A percentile compares a stretch with the other conserved stretches of the same genome.
Evolutionary conservation across 768 basidiomycete genomes (phyloP).

Genomic region (Auricularia heimuer): DNA sequence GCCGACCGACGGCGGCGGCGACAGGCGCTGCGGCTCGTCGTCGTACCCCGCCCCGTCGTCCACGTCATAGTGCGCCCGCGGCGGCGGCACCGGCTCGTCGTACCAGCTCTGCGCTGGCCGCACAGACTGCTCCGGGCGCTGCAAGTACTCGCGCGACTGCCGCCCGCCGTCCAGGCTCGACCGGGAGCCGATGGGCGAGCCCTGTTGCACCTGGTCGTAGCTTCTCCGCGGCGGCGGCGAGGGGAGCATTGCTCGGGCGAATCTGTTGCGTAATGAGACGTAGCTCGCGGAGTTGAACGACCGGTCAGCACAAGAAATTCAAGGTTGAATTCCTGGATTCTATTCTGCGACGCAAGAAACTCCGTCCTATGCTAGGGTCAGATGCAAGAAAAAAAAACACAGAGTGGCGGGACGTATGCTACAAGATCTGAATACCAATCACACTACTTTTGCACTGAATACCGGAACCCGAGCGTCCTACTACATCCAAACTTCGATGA

Average conservation of each 20-base stretch:
- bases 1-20: neutral
- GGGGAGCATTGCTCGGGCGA: neutral
- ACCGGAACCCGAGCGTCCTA: neutral
- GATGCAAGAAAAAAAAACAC: no score
- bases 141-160: neutral
- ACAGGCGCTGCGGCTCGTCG: neutral
- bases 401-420: no score
- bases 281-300: no score
- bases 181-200: neutral
- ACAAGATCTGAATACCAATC: no score
- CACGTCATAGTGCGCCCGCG: neutral
- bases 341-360: no score
- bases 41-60: neutral
- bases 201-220: neutral
- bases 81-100: neutral
- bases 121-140: neutral
- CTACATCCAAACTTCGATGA: neutral
- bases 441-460: no score
- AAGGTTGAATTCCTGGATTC: no score
- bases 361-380: no score
- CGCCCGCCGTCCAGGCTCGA: neutral
- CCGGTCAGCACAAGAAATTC: no score
- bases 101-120: constrained; percentile 1
- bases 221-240: neutral
- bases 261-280: neutral